Evolutionary conservation across 257 asterid genomes (phyloP), one percentile per base, ranked within the genome.

Genomic region (Anisodus acutangulus): DNA sequence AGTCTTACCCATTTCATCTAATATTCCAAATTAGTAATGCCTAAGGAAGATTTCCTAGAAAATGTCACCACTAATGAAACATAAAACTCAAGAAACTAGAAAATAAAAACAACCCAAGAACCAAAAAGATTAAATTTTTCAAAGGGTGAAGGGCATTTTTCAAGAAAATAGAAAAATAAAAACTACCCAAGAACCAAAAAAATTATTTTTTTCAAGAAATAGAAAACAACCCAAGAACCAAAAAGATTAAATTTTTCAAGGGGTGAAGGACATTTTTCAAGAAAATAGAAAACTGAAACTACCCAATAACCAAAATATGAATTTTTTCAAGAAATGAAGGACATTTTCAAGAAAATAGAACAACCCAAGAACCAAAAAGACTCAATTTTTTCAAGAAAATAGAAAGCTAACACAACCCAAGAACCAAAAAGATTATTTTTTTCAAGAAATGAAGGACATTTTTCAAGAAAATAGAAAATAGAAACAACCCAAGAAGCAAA

Each of bases 1-100:
- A 90, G 87, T 90, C 89, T 93, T 92, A 84, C 95, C 88, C 98
- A 95, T 95, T 85, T 91, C 95, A 91, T 76, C 47, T 26, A 85
- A 85, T 91, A 87, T 85, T 83, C 84, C 83, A 82, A 83, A 81
- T 85, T 49, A 62, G 86, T 86, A 89, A 84, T 76, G 68, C 94
- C 87, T 85, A 67, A 47, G 88, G 84, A 85, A 80, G 86, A 85
- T 41, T 69, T 67, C 76, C 76, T 5, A 68, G 76, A 49, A 72
- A 51, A 49, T 74, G 43, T 3, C 59, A 22, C 81, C 62, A 22
- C 62, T 74, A 49, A 74, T 11, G 9, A 19, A 19, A 49, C 43
- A 72, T 74, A 19, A 74, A 69, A 69, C 54, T 41, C 4, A 39
- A 41, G 47, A 41, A 69, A 69, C 54, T 69, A 41, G 31, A 69